phyloP scores from a whole-genome alignment of 2,329 filamentous ascomycete genomes.

The Cladosporium sp. region DNA sequence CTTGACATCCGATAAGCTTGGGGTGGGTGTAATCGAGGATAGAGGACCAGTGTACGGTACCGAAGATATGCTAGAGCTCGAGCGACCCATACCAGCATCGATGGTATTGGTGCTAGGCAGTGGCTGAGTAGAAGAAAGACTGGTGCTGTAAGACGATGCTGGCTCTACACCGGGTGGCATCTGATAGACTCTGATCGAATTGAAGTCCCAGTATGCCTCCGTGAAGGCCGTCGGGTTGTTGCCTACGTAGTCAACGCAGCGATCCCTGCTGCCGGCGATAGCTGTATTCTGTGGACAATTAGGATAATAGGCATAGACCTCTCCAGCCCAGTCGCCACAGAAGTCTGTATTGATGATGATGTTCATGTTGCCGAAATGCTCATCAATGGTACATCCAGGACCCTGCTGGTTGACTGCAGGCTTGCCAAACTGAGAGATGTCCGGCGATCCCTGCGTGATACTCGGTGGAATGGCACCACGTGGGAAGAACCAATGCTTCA shows the following conservation, averaged over 20 bases:
- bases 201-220: constrained; percentile 44
- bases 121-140: constrained; percentile 26
- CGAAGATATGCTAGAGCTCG: constrained; percentile 25
- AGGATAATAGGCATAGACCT: constrained; percentile 31
- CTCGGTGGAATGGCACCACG: constrained; percentile 36
- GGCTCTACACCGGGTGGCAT: constrained; percentile 27
- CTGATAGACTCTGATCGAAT: constrained; percentile 44
- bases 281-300: constrained; percentile 32
- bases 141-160: constrained; percentile 31
- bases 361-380: constrained; percentile 40
- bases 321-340: constrained; percentile 41
- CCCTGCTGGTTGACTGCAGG: constrained; percentile 63
- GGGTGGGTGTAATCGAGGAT: constrained; percentile 23
- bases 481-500: constrained; percentile 40
- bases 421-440: constrained; percentile 62
- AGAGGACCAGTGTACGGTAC: constrained; percentile 32
- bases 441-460: constrained; percentile 52
- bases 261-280: constrained; percentile 12
- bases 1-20: not conserved
- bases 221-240: constrained; percentile 35
- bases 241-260: constrained; percentile 37
- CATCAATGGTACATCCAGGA: constrained; percentile 37
- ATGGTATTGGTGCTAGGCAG: constrained; percentile 28
- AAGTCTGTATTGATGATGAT: constrained; percentile 45
- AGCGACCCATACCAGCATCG: constrained; percentile 31